Base-by-base conservation (phyloP, 495 filamentous ascomycete genomes). In the Symbiotaphrina buchneri region DNA sequence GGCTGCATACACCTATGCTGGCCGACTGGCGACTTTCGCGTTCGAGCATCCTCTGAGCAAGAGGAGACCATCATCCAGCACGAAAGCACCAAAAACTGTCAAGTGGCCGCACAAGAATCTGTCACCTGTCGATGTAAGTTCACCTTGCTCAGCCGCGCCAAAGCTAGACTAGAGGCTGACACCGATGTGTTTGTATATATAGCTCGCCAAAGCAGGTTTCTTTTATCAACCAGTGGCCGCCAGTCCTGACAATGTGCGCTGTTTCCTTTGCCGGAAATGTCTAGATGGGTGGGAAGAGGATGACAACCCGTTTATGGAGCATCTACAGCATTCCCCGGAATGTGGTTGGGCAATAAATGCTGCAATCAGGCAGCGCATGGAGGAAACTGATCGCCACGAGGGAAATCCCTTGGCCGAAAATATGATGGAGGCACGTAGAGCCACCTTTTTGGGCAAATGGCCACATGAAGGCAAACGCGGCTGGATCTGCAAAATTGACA, bases 201-300 rank as follows among this genome's bases (percentile, higher is more conserved):
- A 90, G 77, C 69, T 95, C 43, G 87, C 85, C 5, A 63, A 66
- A 41, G 87, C 85, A 35, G 87, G 87, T 6, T 90, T 97, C 52
- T 82, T 68, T 56, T 97, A 76, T 51, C 64, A 74, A 30, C 87
- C 85, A 4, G 63, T 65, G 18, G 58, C 66, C 17, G 58, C 59
- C 10, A 74, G 63, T 39, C 72, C 72, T 6, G 87, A 97, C 47
- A 97, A 92, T 53, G 80, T 78, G 28, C 68, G 63, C 37, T 97
- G 87, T 46, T 92, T 87, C 53, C 54, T 78, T 11, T 97, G 87
- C 55, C 45, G 65, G 17, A 68, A 73, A 46, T 59, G 67, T 31
- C 56, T 95, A 14, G 79, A 80, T 45, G 83, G 82, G 26, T 97
- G 87, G 87, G 82, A 93, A 41, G 56, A 71, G 21, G 63, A 66